Percentiles rank a stretch among this genome's conserved stretches.
Conservation (phyloP, 768 basidiomycete species). For the Glaciozyma martinii region DNA sequence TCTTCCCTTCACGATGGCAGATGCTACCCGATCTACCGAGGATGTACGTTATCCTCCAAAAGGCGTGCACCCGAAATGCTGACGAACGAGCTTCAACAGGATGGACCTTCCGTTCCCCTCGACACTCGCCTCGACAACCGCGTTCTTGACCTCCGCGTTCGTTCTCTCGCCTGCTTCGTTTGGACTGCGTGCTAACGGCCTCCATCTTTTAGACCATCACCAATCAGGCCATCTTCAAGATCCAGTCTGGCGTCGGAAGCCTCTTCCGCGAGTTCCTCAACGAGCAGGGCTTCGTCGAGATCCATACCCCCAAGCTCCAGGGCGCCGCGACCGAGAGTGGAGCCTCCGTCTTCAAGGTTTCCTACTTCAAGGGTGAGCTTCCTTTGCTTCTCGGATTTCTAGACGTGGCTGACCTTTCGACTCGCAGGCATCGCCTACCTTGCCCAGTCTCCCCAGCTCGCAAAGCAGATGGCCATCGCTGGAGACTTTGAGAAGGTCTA, state of each 20-base stretch:
- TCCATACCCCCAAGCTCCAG: conserved; percentile 95
- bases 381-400: background rate
- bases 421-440: conserved; percentile 71
- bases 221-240: conserved; percentile 88
- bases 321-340: conserved; percentile 95
- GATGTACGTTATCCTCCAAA: conserved; percentile 46
- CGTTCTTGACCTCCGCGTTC: conserved; percentile 80
- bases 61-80: background rate
- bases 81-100: conserved; percentile 28
- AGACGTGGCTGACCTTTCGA: background rate
- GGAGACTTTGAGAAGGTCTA: conserved; percentile 97
- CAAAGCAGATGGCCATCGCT: conserved; percentile 99
- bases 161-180: conserved; percentile 35
- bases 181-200: background rate
- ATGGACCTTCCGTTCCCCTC: conserved; percentile 57
- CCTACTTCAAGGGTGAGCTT: conserved; percentile 81
- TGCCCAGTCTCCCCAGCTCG: conserved; percentile 92
- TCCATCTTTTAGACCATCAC: conserved; percentile 60
- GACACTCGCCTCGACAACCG: conserved; percentile 93
- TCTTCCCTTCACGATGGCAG: conserved; percentile 85
- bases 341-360: conserved; percentile 93
- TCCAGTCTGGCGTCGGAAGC: conserved; percentile 80
- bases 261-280: conserved; percentile 78
- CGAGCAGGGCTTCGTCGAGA: conserved; percentile 72
- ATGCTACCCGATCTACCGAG: conserved; percentile 79